Evolutionary conservation across 2,329 filamentous ascomycete species (phyloP), one percentile per base, ranked within the genome.

Genomic region (Tolypocladium sp.): DNA sequence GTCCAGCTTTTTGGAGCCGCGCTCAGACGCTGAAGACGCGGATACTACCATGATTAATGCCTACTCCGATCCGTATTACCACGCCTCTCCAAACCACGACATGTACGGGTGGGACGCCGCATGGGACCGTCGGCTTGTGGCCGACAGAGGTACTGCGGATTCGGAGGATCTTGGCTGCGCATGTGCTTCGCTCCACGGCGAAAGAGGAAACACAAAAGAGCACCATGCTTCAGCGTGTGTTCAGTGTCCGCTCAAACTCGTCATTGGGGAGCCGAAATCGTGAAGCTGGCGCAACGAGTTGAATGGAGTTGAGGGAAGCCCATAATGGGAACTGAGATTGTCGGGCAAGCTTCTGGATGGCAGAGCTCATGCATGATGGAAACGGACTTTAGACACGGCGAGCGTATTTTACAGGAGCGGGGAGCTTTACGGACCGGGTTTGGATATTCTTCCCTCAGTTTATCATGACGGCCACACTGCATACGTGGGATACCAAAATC

Each of bases 71-170:
- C 22, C 27, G 44, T 25, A 13, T 22, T 65, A 62, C 56, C 60
- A 66, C 10, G 66, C 10, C 35, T 37, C 66, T n/a, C 68, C 70
- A 4, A 68, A 68, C 10, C 68, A 72, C 2, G 80, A 83, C 58
- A 64, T 75, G 5, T 83, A 83, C 59, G 81, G 81, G 13, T 83
- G 81, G 81, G 80, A 83, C 60, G 79, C 79, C 13, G 79, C 79
- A 63, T 67, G 68, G 49, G 59, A 56, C 22, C 6, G 20, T 17
- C 13, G 40, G 7, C 13, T 4, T 30, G 27, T 30, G 27, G 27
- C 27, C 27, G 27, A 37, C 12, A 13, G 35, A 37, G 35, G 35
- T 13, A 13, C 35, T 13, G 12, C 12, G 12, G 35, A 37, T 12
- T 13, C 35, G 35, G 35, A 37, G 10, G 35, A 13, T 10, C 10